Conservation (phyloP, 1,284 basidiomycete species). For the Fomitopsis schrenkii region DNA sequence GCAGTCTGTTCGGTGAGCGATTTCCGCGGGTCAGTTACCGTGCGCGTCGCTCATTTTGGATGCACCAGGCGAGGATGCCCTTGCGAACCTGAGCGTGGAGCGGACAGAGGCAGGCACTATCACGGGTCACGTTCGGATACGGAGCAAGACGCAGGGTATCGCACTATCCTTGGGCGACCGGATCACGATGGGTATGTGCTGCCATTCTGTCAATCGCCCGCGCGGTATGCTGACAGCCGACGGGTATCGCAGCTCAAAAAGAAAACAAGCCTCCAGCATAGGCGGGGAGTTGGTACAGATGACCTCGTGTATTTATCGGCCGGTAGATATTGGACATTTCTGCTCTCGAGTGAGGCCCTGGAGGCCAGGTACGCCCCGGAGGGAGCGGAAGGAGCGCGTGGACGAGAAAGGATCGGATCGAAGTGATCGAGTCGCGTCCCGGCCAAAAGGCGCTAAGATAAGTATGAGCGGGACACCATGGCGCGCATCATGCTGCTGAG, state of each 20-base stretch:
- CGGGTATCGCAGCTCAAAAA: slow-evolving; percentile 50
- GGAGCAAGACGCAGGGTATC: slow-evolving; percentile 94
- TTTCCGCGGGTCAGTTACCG: background rate
- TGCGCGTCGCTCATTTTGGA: background rate
- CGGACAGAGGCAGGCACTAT: slow-evolving; percentile 79
- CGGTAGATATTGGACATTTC: slow-evolving; percentile 8
- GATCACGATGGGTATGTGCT: slow-evolving; percentile 76
- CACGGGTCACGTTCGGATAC: slow-evolving; percentile 88
- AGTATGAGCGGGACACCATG: background rate
- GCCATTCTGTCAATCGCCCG: background rate
- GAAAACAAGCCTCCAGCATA: slow-evolving; percentile 51
- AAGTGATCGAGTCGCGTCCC: background rate
- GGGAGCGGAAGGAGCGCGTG: background rate
- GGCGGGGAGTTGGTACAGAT: slow-evolving; percentile 8
- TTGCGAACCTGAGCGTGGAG: slow-evolving; percentile 96
- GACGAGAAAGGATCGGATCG: background rate
- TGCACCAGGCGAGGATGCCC: slow-evolving; percentile 82
- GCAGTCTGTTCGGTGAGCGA: slow-evolving; percentile 78
- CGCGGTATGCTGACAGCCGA: background rate
- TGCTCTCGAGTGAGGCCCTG: background rate
- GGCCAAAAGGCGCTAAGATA: slow-evolving; percentile 4
- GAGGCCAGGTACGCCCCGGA: background rate
- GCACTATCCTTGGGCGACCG: slow-evolving; percentile 91
- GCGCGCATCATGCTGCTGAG: background rate
- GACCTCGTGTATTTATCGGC: slow-evolving; percentile 11